Evolutionary conservation across 2,329 filamentous ascomycete species (phyloP), one percentile per base, ranked within the genome.

Genomic region (Clarireedia paspali): DNA sequence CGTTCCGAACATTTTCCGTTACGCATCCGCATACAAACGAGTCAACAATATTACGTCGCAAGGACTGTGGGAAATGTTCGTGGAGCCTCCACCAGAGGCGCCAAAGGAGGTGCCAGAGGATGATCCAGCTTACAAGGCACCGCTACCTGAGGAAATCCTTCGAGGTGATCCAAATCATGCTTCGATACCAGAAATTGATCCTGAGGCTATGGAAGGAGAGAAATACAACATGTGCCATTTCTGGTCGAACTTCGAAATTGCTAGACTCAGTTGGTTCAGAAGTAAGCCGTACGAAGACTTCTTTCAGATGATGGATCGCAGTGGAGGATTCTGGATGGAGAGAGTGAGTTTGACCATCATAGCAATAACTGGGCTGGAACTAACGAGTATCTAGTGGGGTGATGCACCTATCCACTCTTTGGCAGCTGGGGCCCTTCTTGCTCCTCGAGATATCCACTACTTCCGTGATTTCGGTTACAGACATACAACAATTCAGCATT

Each of bases 201-300:
- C 87, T 0, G 91, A 97, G 68, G 82, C 85, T 44, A 99, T 99
- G 94, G 92, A 97, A 70, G 90, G 91, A 61, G 94, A 99, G 72
- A 89, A 85, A 66, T 99, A 99, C 79, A 99, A 99, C 75, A 99
- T 99, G 94, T 99, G 94, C 71, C 94, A 99, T 77, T 99, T 96
- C 77, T 99, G 94, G 94, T 96, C 91, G 72, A 99, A 99, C 72
- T 99, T 99, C 64, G 94, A 99, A 73, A 99, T 99, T 74, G 94
- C 94, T 14, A 84, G 85, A 58, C 81, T 99, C 59, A 87, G 89
- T 74, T 99, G 91, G 84, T 97, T 97, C 81, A 84, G 94, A 65
- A 96, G 91, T 77, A 92, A 96, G 74, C 88, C 91, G 69, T 99
- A 99, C 70, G 88, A 95, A 66, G 94, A 96, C 63, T 99, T 99